Percentiles rank a stretch among this genome's conserved stretches.
phyloP scores from a whole-genome alignment of 2,329 filamentous ascomycete species.

The Ophiostoma novo-ulmi region DNA sequence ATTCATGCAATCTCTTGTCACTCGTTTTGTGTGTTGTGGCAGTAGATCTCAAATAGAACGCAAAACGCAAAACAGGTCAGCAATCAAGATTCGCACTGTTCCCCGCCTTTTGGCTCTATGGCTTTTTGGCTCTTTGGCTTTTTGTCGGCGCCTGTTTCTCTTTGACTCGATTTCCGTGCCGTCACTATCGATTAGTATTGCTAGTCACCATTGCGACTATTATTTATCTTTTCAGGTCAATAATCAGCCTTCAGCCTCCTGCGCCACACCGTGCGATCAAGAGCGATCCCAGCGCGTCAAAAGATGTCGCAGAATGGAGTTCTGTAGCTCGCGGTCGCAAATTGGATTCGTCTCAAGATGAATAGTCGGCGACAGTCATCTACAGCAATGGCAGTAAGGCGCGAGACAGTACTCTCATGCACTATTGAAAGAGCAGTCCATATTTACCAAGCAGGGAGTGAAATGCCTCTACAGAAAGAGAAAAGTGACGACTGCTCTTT shows the following conservation, averaged over 20 bases:
- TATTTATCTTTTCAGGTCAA: neutral
- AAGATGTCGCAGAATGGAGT: too few relatives aligned
- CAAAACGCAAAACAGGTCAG: neutral
- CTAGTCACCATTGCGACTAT: neutral
- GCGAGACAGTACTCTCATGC: neutral
- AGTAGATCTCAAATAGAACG: neutral
- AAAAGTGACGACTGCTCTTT: too few relatives aligned
- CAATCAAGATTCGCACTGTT: neutral
- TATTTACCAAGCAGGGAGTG: neutral
- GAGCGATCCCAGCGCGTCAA: neutral
- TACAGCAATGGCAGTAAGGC: too few relatives aligned
- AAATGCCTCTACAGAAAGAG: neutral
- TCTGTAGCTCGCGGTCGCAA: neutral
- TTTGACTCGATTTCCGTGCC: neutral
- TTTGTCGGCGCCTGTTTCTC: neutral
- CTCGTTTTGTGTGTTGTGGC: neutral
- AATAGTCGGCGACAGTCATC: neutral
- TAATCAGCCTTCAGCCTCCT: neutral
- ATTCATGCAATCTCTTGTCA: neutral
- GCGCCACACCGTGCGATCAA: constrained; percentile 4
- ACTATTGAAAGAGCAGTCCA: neutral
- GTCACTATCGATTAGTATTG: neutral
- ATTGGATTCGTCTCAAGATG: neutral
- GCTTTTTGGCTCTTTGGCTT: constrained; percentile 6
- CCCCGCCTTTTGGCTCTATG: constrained; percentile 9